Evolutionary conservation across 306 rosid genomes (phyloP), one percentile per base, ranked within the genome.

Genomic region (Astragalus membranaceus): DNA sequence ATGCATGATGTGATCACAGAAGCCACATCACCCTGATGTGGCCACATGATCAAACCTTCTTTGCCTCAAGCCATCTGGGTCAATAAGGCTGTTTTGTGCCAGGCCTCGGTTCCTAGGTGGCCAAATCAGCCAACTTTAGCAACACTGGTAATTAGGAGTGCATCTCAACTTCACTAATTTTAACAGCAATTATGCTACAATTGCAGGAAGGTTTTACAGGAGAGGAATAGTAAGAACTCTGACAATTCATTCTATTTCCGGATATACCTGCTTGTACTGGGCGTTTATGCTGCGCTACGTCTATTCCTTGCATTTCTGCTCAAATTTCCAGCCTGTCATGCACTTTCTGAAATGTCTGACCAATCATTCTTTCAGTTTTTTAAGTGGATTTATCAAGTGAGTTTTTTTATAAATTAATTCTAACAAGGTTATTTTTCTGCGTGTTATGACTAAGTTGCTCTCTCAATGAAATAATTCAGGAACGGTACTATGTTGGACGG

Each of bases 311-410:
- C 88, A 0, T 72, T 94, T 41, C 59, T 87, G 71, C 86, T 90
- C 14, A 90, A 90, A 77, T 17, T 94, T 69, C 98, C 98, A 1
- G 97, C 86, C 13, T 94, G 98, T 78, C 98, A 94, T 75, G 2
- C 26, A 50, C 87, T 94, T 44, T 94, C 98, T 63, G 96, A 80
- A 64, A 87, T 88, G 96, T 88, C 96, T 42, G 92, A 94, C 80
- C 97, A 90, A 57, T 74, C 96, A 29, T 90, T 94, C 75, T 94
- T 94, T 83, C 98, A 90, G 63, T 94, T 94, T 84, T 94, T 94
- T 61, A 94, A 94, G 85, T 94, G 98, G 98, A 94, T 90, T 77
- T 94, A 88, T 84, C 89, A 90, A 88, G 98, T 82, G 77, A 63
- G 78, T 51, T 51, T 60, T 49, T 72, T 49, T 43, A 8, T 64